Percentiles rank a stretch among this genome's conserved stretches.
Evolutionary conservation across 2,329 filamentous ascomycete genomes (phyloP).

Genomic region (Sporothrix variecibatus): DNA sequence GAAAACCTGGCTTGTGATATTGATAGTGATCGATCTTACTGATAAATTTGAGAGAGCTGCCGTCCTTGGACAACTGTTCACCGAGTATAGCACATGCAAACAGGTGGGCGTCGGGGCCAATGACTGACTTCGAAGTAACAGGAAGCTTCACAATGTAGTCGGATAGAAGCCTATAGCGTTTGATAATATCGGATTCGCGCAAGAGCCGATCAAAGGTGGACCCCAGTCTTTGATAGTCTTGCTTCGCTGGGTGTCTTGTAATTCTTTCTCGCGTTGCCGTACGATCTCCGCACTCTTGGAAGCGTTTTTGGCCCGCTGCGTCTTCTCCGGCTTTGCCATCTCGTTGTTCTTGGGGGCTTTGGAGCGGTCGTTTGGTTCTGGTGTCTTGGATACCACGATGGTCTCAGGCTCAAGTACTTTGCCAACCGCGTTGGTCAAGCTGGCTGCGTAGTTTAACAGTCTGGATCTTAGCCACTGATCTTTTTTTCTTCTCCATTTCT

Average conservation of each 20-base stretch:
- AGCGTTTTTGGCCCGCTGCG: background rate
- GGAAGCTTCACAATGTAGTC: slow-evolving; percentile 50
- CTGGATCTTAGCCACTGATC: slow-evolving; percentile 69
- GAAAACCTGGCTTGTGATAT: background rate
- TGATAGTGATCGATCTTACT: background rate
- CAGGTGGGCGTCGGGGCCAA: slow-evolving; percentile 41
- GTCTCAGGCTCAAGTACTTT: slow-evolving; percentile 65
- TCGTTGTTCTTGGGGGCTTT: background rate
- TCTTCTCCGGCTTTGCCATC: background rate
- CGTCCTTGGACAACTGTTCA: slow-evolving; percentile 18
- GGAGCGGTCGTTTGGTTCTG: background rate
- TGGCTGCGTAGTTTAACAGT: slow-evolving; percentile 68
- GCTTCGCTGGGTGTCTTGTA: slow-evolving; percentile 25
- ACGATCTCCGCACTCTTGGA: background rate
- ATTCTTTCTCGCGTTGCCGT: slow-evolving; percentile 30
- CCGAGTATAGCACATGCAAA: slow-evolving; percentile 42
- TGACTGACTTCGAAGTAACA: slow-evolving; percentile 34
- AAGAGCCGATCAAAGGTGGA: slow-evolving; percentile 49
- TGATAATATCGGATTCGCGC: slow-evolving; percentile 45
- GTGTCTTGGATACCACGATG: slow-evolving; percentile 49
- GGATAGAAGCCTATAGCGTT: slow-evolving; percentile 51
- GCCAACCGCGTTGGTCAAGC: slow-evolving; percentile 65
- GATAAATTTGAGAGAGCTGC: background rate
- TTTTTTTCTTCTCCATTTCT: too few species aligned
- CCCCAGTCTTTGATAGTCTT: background rate